Base-by-base conservation (phyloP, 225 moss, liverwort and hornwort genomes). In the Straminergon stramineum region DNA sequence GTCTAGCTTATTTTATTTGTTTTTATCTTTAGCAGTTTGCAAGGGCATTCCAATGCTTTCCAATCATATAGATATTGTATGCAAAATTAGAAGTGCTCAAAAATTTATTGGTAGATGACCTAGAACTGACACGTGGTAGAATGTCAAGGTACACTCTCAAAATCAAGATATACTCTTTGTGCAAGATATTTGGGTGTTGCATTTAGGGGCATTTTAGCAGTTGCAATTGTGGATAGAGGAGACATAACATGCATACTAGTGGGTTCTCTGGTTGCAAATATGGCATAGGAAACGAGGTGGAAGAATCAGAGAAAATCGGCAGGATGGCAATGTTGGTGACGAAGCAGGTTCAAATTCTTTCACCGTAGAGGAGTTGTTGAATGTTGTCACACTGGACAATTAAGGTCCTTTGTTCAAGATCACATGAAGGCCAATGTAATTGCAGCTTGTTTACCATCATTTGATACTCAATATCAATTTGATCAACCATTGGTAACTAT, bases 191-290 rank as follows among this genome's bases (percentile, higher is more conserved):
- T 26, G 48, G 45, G 74, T 85, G 74, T 85, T 74, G 58, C 17
- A 27, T 55, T 77, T 55, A 22, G 34, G 53, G 63, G 37, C 55
- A 39, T 79, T 35, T 41, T 41, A 37, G 69, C 53, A 75, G 45
- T 86, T 86, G 76, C 76, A 55, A 65, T 88, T 63, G 15, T 35
- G 66, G 48, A 67, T 41, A 31, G 51, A 9, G 61, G 66, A 73
- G 73, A 41, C 11, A 20, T 83, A 48, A 52, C 77, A 87, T 39
- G 48, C 48, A 30, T 65, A 41, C 34, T n/a, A 19, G 45, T 48
- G 77, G 90, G 57, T 85, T 90, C 39, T 71, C 26, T 88, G 75
- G 78, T 90, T 92, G 94, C 92, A 91, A 95, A 92, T 86, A 87
- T 61, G 61, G 81, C 20, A 43, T 9, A 19, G 13, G 56, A 79